Base-by-base conservation (phyloP, 2,329 filamentous ascomycete genomes). In the Ceratocystis variospora region DNA sequence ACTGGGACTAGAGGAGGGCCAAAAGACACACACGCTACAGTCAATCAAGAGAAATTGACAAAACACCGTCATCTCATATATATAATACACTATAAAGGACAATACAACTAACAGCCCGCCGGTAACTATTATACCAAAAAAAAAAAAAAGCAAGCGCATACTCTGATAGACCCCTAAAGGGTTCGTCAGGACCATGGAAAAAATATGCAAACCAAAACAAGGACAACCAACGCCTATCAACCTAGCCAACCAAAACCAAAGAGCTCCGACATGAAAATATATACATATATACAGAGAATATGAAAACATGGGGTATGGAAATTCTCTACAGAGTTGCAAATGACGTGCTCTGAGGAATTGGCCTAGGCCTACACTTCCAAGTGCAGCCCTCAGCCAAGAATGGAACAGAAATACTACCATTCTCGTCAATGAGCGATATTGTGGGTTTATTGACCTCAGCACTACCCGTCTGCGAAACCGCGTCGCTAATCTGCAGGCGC, bases 1-100 rank as follows among this genome's bases (percentile, higher is more conserved):
- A 85, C 71, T 86, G 83, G 82, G 83, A 87, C 71, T 87, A 77
- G 79, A 66, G 37, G 12, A 65, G 8, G 3, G 63, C 44, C 31
- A 10, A 22, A 22, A 22, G 50, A 66, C 19, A 62, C 31, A 57
- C 28, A 41, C 37, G 37, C 37, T 45, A 69, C 37, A 63, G 57
- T 19, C 28, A 66, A 22, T 50, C 12, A 50, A 25, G 25, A 45
- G 15, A 15, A 31, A 28, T 55, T 66, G 37, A 28, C 10, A 45
- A 57, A 28, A 65, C 50, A 46, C 41, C 31, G 17, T 28, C 25
- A 41, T 41, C 61, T 15, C 1, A 41, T 41, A 57, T 55, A 64
- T 62, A 67, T 63, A 68, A 55, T 55, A 63, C 64, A 61, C 61
- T 37, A 65, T 53, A 28, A 53, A 57, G 61, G 45, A 31, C 50